These are phyloP conservation scores for Cetraspora pellucida DNA, from an alignment of 192 early-diverging fungal species.

Conservation along the genomic window DNA sequence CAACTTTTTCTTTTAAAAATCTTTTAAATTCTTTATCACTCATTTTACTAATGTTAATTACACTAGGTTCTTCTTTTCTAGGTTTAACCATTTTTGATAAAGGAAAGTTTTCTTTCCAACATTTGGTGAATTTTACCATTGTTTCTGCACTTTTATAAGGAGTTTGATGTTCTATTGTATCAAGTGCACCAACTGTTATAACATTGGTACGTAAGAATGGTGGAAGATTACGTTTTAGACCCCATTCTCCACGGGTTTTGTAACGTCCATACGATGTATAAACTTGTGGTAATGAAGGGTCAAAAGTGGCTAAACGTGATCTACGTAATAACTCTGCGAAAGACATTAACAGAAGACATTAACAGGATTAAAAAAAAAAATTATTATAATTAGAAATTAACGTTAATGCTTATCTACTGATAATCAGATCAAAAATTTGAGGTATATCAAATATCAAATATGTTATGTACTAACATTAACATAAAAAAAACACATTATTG, in stretches of 20 bases:
- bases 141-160: slow-evolving; percentile 65
- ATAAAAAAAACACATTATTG: too few relatives aligned
- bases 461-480: too few relatives aligned
- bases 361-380: too few relatives aligned
- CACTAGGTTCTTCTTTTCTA: slow-evolving; percentile 39
- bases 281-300: slow-evolving; percentile 69
- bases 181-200: slow-evolving; percentile 59
- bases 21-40: slow-evolving; percentile 60
- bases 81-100: slow-evolving; percentile 56
- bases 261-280: slow-evolving; percentile 61
- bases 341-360: slow-evolving; percentile 22
- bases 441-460: too few relatives aligned
- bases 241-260: slow-evolving; percentile 70
- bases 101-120: slow-evolving; percentile 79
- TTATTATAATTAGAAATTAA: too few relatives aligned
- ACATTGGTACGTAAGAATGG: slow-evolving; percentile 60
- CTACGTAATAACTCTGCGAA: slow-evolving; percentile 67
- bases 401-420: too few relatives aligned
- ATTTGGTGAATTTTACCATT: slow-evolving; percentile 56
- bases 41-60: slow-evolving; percentile 62
- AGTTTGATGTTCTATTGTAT: slow-evolving; percentile 73
- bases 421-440: too few relatives aligned
- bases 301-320: slow-evolving; percentile 70
- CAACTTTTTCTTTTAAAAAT: slow-evolving; percentile 57
- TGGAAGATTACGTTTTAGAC: slow-evolving; percentile 74